Conservation (phyloP, 768 basidiomycete species). For the Lenzites betulinus region DNA sequence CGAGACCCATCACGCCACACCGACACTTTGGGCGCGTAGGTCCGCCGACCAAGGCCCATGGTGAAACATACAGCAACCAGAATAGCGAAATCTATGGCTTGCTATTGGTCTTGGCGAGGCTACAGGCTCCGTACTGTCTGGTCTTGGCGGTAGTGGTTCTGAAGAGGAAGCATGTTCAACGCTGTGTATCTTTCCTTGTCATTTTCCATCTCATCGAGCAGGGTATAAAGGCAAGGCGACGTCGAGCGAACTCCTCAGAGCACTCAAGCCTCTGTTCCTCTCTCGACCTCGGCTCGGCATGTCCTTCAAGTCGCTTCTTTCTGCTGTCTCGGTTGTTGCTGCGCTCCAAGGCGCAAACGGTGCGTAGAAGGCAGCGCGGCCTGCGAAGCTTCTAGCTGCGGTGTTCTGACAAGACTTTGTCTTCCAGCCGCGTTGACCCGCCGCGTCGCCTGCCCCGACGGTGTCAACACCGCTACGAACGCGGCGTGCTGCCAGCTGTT, state of each 20-base stretch:
- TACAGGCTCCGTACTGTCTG: background rate
- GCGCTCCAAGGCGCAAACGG: constrained; percentile 26
- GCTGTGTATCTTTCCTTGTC: background rate
- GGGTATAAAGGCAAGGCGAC: constrained; percentile 8
- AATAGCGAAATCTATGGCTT: background rate
- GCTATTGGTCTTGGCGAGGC: constrained; percentile 3
- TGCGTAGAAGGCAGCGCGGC: background rate
- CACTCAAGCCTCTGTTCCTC: background rate
- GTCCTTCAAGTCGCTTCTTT: constrained; percentile 26
- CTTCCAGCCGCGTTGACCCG: constrained; percentile 22
- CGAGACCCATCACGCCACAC: background rate
- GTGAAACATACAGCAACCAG: background rate
- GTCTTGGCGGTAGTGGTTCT: background rate
- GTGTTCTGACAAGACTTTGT: background rate
- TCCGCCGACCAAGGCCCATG: background rate
- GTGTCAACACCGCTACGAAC: constrained; percentile 31
- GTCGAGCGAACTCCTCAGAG: constrained; percentile 8
- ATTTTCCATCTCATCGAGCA: background rate
- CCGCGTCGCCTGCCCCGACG: constrained; percentile 34
- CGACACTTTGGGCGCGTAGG: constrained; percentile 3
- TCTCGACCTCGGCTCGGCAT: constrained; percentile 17
- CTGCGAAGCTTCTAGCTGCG: background rate
- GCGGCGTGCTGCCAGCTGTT: constrained; percentile 36
- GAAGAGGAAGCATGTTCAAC: background rate
- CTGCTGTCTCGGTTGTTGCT: constrained; percentile 23